phyloP scores from a whole-genome alignment of 2,329 filamentous ascomycete genomes.

The Penicillium sp. region DNA sequence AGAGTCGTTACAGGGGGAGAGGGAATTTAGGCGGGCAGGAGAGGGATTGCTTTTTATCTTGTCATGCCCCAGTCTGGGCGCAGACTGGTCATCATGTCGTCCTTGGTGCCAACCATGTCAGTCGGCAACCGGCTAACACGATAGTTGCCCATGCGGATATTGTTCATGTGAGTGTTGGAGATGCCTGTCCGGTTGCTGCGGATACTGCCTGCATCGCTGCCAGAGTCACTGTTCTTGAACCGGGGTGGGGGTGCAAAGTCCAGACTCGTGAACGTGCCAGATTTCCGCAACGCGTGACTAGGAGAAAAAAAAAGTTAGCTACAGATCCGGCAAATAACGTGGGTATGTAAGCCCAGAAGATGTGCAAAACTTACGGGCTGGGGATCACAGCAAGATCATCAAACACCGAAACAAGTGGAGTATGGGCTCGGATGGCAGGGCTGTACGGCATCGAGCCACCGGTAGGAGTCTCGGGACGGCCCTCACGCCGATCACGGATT shows the following conservation, averaged over 20 bases:
- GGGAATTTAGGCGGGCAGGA: constrained; percentile 7
- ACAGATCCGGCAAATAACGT: neutral
- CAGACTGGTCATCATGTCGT: constrained; percentile 67
- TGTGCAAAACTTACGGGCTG: constrained; percentile 75
- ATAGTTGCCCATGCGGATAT: constrained; percentile 82
- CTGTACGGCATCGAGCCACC: constrained; percentile 71
- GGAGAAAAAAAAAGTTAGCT: constrained; percentile 27
- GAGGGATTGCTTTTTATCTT: constrained; percentile 29
- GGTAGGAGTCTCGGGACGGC: constrained; percentile 67
- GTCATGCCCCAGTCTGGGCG: constrained; percentile 62
- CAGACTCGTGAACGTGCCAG: constrained; percentile 54
- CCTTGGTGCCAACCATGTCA: constrained; percentile 78
- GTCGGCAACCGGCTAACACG: constrained; percentile 83
- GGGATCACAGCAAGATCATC: constrained; percentile 86
- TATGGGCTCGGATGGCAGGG: constrained; percentile 72
- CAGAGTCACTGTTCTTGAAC: constrained; percentile 51
- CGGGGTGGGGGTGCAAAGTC: constrained; percentile 58
- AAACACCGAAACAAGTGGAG: constrained; percentile 81
- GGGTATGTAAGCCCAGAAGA: neutral
- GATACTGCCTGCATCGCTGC: constrained; percentile 56
- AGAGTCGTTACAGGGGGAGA: constrained; percentile 26
- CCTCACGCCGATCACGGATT: constrained; percentile 71
- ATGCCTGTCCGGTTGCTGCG: constrained; percentile 79
- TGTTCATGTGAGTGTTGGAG: constrained; percentile 70
- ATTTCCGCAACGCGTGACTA: constrained; percentile 57